A percentile compares a stretch with the other conserved stretches of the same genome.
These are phyloP conservation scores for Trichoderma atrobrunneum DNA, from an alignment of 2,329 filamentous ascomycete genomes.

Conservation along the genomic window DNA sequence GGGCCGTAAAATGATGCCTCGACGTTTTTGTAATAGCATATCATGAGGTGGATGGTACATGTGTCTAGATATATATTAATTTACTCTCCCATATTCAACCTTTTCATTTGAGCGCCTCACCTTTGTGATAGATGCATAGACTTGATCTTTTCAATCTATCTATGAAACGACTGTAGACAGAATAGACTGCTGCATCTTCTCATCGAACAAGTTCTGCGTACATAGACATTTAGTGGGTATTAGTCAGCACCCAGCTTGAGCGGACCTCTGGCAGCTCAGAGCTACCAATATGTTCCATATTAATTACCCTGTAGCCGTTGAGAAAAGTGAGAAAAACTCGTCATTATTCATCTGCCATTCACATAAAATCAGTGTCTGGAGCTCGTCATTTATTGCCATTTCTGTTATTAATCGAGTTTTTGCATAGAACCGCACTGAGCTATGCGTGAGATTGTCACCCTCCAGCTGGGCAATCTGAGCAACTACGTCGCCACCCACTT, in stretches of 20 bases:
- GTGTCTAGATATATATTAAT: conserved; percentile 9
- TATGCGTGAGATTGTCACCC: conserved; percentile 94
- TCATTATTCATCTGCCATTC: background rate
- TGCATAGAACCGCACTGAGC: background rate
- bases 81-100: background rate
- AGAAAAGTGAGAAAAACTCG: background rate
- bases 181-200: background rate
- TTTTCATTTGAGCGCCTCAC: background rate
- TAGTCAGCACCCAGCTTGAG: background rate
- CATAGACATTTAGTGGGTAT: background rate
- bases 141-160: no score
- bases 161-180: background rate
- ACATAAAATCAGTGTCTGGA: background rate
- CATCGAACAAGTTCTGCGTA: background rate
- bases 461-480: conserved; percentile 88
- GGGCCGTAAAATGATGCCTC: background rate
- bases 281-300: background rate
- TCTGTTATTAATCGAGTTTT: background rate
- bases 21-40: background rate
- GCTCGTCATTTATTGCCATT: background rate
- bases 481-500: conserved; percentile 96
- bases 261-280: background rate
- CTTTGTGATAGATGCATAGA: background rate
- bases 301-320: background rate
- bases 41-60: background rate